Conservation (phyloP, 2,329 filamentous ascomycete species). For the Pseudogymnoascus sp. region DNA sequence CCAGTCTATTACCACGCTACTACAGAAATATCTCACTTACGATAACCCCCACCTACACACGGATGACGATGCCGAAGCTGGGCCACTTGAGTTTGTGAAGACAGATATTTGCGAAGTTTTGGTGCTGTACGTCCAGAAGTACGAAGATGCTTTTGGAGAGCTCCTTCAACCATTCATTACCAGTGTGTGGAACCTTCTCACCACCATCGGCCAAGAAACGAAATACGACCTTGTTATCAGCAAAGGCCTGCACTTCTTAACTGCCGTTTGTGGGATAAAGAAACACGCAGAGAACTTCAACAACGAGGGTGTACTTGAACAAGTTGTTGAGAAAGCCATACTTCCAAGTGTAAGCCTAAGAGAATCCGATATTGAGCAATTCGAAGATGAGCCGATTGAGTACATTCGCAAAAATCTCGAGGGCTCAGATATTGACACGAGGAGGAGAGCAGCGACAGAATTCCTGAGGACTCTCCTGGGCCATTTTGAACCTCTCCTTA, state of each 20-base stretch:
- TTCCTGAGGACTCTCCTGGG: slow-evolving; percentile 85
- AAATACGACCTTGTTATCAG: slow-evolving; percentile 94
- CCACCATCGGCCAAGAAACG: slow-evolving; percentile 74
- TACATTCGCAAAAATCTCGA: slow-evolving; percentile 94
- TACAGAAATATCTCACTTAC: slow-evolving; percentile 91
- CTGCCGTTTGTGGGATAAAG: slow-evolving; percentile 71
- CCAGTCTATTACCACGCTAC: slow-evolving; percentile 62
- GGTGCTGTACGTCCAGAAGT: slow-evolving; percentile 88
- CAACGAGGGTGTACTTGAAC: slow-evolving; percentile 66
- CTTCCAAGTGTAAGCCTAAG: slow-evolving; percentile 86
- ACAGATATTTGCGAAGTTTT: slow-evolving; percentile 89
- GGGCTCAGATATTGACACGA: slow-evolving; percentile 90
- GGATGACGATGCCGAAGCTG: slow-evolving; percentile 83
- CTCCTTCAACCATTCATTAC: slow-evolving; percentile 79
- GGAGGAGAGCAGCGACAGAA: slow-evolving; percentile 85
- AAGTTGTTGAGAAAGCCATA: slow-evolving; percentile 94
- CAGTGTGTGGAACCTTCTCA: slow-evolving; percentile 86
- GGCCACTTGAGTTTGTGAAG: slow-evolving; percentile 77
- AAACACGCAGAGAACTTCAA: slow-evolving; percentile 82
- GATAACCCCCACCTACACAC: slow-evolving; percentile 76
- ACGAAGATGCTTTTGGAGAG: slow-evolving; percentile 82
- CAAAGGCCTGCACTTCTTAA: slow-evolving; percentile 90
- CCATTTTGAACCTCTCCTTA: slow-evolving; percentile 80
- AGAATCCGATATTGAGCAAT: slow-evolving; percentile 90
- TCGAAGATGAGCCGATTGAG: slow-evolving; percentile 98